These are phyloP conservation scores for Ilex asprella DNA, from an alignment of 257 asterid genomes.

Conservation along the genomic window DNA sequence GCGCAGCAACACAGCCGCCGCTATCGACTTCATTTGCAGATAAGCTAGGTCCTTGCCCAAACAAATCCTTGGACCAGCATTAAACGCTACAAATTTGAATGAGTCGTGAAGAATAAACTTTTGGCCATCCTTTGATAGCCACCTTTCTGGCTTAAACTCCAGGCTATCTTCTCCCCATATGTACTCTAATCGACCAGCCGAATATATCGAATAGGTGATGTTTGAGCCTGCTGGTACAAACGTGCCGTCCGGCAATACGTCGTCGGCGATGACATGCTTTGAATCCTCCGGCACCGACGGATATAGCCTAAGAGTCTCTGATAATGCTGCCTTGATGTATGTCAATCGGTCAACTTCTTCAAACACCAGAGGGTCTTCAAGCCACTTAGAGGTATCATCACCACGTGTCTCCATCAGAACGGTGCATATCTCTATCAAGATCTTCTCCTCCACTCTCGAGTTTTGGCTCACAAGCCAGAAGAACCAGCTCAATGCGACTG, in stretches of 20 bases:
- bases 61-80: conserved; percentile 10
- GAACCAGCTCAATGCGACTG: conserved; percentile 8
- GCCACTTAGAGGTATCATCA: background rate
- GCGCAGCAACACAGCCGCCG: conserved; percentile 5
- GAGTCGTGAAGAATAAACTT: conserved; percentile 2
- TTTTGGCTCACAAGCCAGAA: conserved; percentile 6
- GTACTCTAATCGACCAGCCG: background rate
- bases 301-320: conserved; percentile 9
- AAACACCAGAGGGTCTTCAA: conserved; percentile 1
- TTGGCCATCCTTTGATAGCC: background rate
- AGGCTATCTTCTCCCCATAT: conserved; percentile 13
- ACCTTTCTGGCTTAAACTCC: conserved; percentile 11
- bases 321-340: conserved; percentile 2
- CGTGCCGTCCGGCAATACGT: conserved; percentile 6
- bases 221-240: conserved; percentile 3
- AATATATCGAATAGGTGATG: conserved; percentile 5
- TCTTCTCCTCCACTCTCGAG: background rate
- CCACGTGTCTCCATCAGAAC: background rate
- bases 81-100: background rate
- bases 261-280: background rate
- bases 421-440: background rate
- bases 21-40: conserved; percentile 13
- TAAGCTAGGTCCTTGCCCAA: conserved; percentile 4
- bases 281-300: conserved; percentile 3
- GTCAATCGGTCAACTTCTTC: conserved; percentile 7